phyloP scores from a whole-genome alignment of 1,139 yeast species.

The Sugiyamaella sp. region DNA sequence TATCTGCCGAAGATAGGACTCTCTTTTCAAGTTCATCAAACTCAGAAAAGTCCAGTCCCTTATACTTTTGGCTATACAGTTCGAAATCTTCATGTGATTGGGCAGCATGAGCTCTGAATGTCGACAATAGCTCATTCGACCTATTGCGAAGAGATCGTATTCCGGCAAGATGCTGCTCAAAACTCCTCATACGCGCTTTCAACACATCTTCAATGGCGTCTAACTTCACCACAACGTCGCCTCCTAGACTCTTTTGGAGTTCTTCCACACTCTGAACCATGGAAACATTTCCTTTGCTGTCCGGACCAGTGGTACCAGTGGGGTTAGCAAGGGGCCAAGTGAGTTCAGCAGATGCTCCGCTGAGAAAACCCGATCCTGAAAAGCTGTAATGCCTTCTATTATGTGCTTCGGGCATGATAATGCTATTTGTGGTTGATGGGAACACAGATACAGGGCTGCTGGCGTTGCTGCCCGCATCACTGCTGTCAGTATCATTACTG shows the following conservation, averaged over 20 bases:
- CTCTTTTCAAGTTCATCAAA: conserved; percentile 33
- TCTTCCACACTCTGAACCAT: conserved; percentile 28
- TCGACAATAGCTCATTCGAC: conserved; percentile 26
- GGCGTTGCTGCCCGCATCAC: conserved; percentile 9
- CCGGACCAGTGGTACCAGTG: background rate
- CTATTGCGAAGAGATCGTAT: conserved; percentile 27
- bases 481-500: conserved; percentile 13
- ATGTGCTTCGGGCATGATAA: background rate
- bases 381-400: conserved; percentile 10
- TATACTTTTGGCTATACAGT: conserved; percentile 27
- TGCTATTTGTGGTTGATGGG: background rate
- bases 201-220: conserved; percentile 28
- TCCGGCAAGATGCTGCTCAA: conserved; percentile 29
- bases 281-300: conserved; percentile 16
- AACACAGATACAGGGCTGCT: background rate
- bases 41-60: conserved; percentile 28
- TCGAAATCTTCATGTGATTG: conserved; percentile 25
- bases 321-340: background rate
- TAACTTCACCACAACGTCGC: conserved; percentile 30
- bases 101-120: conserved; percentile 25
- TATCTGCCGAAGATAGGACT: conserved; percentile 28
- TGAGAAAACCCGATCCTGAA: conserved; percentile 7
- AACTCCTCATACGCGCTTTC: conserved; percentile 25
- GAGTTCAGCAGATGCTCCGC: background rate
- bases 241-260: conserved; percentile 27